Evolutionary conservation across 2,329 filamentous ascomycete species (phyloP), one percentile per base, ranked within the genome.

Genomic region (Emmonsiellopsis sp.): DNA sequence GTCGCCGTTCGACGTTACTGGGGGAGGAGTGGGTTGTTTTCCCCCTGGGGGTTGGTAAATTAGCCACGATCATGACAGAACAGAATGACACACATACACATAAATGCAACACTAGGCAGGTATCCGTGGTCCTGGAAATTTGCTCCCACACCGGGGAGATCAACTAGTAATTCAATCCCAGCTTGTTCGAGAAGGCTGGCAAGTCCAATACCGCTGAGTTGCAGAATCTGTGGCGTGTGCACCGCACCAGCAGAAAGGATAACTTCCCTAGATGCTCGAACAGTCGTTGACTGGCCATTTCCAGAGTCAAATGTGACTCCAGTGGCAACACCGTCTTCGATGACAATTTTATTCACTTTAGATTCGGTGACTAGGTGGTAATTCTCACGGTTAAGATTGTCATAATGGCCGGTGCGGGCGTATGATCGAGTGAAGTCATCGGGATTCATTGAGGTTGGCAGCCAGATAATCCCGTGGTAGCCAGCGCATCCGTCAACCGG

Each of bases 101-200:
- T 31, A 21, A 47, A 47, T 14, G 21, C 13, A n/a, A 31, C 44
- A 13, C 44, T 33, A 11, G 44, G 13, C 17, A 31, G 2, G 13
- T 39, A 39, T 10, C n/a, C 31, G 32, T 60, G 61, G 48, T 62
- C 61, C 46, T 61, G 60, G 9, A 62, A 56, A 42, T 60, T 61
- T 31, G 49, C 69, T 58, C 77, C 76, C 1, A 79, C 76, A 2
- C 71, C 74, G 0, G 77, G 74, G 0, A 78, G 64, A 52, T 77
- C 69, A 0, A 69, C 64, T 2, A 76, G 54, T 0, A 72, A 60
- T 0, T 64, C 56, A 10, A 79, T 74, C 1, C 62, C 63, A 33
- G 71, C 62, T 7, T 58, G 59, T 0, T 66, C 53, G 9, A 79
- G 60, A 1, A 74, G 57, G 11, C 58, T 56, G 8, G 60, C 56